These are phyloP conservation scores for Curvularia eragrostidis DNA, from an alignment of 2,329 filamentous ascomycete genomes.

Conservation along the genomic window DNA sequence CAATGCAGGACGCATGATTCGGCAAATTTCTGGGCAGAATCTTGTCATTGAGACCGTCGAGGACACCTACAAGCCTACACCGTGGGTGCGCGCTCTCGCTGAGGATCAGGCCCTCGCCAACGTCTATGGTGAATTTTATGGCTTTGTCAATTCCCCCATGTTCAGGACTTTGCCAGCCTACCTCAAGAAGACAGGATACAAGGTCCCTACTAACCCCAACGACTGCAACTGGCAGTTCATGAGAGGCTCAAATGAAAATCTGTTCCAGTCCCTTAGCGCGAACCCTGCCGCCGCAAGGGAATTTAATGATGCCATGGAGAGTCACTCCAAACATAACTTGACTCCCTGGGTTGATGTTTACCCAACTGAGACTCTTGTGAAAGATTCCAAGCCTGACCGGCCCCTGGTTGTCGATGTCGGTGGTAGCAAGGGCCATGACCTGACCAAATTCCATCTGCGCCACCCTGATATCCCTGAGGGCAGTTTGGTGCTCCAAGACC, in stretches of 20 bases:
- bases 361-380: constrained; percentile 6
- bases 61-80: constrained; percentile 12
- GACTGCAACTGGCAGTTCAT: constrained; percentile 13
- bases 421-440: constrained; percentile 13
- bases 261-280: constrained; percentile 11
- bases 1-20: not conserved
- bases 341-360: constrained; percentile 8
- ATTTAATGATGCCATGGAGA: constrained; percentile 12
- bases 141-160: constrained; percentile 13
- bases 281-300: constrained; percentile 11
- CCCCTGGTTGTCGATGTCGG: constrained; percentile 11
- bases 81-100: constrained; percentile 8
- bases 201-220: constrained; percentile 10
- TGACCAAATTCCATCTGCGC: constrained; percentile 8
- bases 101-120: constrained; percentile 13
- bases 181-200: constrained; percentile 12
- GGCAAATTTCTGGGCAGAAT: not conserved
- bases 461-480: constrained; percentile 6
- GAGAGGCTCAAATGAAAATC: constrained; percentile 10
- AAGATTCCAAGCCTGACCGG: constrained; percentile 4
- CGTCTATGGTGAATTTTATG: constrained; percentile 11
- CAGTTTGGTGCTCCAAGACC: constrained; percentile 9
- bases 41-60: constrained; percentile 6
- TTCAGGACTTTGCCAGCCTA: constrained; percentile 11
- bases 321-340: constrained; percentile 3